Evolutionary conservation across 1,139 yeast species (phyloP), one percentile per base, ranked within the genome.

Genomic region (Candida mesenterica): DNA sequence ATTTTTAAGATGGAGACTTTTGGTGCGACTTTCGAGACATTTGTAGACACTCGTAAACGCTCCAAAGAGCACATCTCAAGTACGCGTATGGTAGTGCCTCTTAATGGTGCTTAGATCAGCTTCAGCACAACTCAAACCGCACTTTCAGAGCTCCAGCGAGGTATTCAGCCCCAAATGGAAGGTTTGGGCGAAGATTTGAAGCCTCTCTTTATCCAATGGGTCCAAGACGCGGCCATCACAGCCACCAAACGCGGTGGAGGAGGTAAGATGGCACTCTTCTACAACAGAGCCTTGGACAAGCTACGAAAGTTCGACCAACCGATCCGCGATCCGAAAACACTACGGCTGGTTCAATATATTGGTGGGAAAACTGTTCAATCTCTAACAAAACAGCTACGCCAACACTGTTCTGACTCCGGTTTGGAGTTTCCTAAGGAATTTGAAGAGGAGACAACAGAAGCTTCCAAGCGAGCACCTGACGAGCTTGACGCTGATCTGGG

Each of bases 311-410:
- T 67, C 38, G 72, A 70, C 0, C 57, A 58, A 4, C 59, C 65
- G 15, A 69, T 81, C 13, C 39, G 48, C 5, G 77, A 76, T 44
- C 78, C 84, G 4, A 59, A 66, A 24, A 70, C 81, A 27, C 62
- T 84, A 33, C 55, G 59, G 14, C 65, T 64, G 51, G 61, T 84
- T 30, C 77, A 70, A 43, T 77, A 56, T 39, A 65, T 84, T 20
- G 94, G 94, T 1, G 80, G 73, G n/a, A 77, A 77, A 40, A 76
- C 83, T 8, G 76, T 81, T 28, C 53, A 50, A 3, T 45, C 54
- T n/a, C 61, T 84, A 38, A 61, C 65, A 23, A 53, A 59, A 28
- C 63, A 62, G 41, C 54, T 80, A 32, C 46, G 52, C 12, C 53
- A 53, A 12, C 67, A 81, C 52, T 82, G 88, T 49, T 47, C 56